Evolutionary conservation across 1,284 basidiomycete genomes (phyloP), one percentile per base, ranked within the genome.

Genomic region (Fistulinella cinereoalba): DNA sequence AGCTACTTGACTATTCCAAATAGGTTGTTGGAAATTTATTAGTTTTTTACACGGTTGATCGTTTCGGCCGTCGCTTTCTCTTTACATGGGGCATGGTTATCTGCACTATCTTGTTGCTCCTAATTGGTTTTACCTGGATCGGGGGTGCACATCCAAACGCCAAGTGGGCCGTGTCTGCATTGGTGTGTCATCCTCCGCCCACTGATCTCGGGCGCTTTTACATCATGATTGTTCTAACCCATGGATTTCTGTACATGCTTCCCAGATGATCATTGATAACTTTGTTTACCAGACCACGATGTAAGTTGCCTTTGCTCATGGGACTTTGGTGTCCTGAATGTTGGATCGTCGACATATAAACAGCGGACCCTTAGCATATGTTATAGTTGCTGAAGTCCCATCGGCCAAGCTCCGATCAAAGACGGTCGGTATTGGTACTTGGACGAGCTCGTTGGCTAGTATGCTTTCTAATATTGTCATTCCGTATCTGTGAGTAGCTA

Each of bases 361-460:
- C 33, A 66, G 60, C n/a, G 60, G 62, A 2, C 62, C 61, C 12
- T 23, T 66, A 6, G 60, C 43, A 19, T 63, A 52, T 23, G 64
- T 57, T 32, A 59, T 64, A 33, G 63, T 57, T 48, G 57, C 62
- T 4, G 52, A 62, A 39, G 45, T 65, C 22, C 60, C 63, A 25
- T 65, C 61, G 11, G 51, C 61, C 25, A 64, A 66, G 43, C 50
- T 64, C n/a, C 57, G 60, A 22, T 66, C 60, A 8, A 66, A 61
- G 49, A 66, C 60, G 16, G 56, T 65, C 13, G 58, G 64, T 3
- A 52, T 63, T n/a, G 50, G 60, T 1, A 57, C 53, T 7, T 59
- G 49, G 44, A 57, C 52, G 22, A 59, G 55, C 29, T 59, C 57
- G 23, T 41, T 62, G 1, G 62, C 52, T 12, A 43, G 47, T 13